Evolutionary conservation across 352 stramenopile genomes (phyloP), one percentile per base, ranked within the genome.

Genomic region (Globisporangium spiculum): DNA sequence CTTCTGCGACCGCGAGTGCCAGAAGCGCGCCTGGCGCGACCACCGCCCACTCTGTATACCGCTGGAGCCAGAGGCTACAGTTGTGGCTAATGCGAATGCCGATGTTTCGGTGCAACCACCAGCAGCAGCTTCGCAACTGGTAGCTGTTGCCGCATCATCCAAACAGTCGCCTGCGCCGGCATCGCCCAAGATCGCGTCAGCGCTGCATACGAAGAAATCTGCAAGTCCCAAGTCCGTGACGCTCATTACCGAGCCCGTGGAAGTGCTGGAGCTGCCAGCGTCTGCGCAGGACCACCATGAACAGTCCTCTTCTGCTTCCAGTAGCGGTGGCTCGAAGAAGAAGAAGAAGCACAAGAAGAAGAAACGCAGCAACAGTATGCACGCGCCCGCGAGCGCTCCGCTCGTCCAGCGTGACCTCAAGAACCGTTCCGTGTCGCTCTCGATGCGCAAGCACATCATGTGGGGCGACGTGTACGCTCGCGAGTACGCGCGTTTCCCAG

Each of bases 401-500:
- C 67, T 80, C 67, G 36, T 63, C 22, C 41, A 60, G 12, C 63
- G 62, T 10, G 32, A 73, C 16, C 38, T 63, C 20, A 92, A 91
- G 71, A 81, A 82, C 57, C 83, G 86, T 44, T 93, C 86, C 16
- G 66, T 76, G 32, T 93, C 85, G 38, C 75, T 94, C 8, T 79
- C 76, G 24, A 76, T 67, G 54, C 76, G 79, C 24, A 93, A 92
- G 72, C 84, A 88, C 72, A 73, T 96, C 38, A 84, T 89, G 62
- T 96, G 88, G 88, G 88, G 88, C 18, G 70, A 79, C 34, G 85
- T 96, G 20, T 73, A 69, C 12, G 86, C 79, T 3, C 76, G 88
- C 24, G 88, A 96, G 73, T 96, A 92, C 74, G 76, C 76, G 32
- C 84, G 88, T 18, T 94, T 93, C 77, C 86, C 86, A 3, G 88